Evolutionary conservation across 2,329 filamentous ascomycete species (phyloP), one percentile per base, ranked within the genome.

Genomic region (Calonectria crousiana): DNA sequence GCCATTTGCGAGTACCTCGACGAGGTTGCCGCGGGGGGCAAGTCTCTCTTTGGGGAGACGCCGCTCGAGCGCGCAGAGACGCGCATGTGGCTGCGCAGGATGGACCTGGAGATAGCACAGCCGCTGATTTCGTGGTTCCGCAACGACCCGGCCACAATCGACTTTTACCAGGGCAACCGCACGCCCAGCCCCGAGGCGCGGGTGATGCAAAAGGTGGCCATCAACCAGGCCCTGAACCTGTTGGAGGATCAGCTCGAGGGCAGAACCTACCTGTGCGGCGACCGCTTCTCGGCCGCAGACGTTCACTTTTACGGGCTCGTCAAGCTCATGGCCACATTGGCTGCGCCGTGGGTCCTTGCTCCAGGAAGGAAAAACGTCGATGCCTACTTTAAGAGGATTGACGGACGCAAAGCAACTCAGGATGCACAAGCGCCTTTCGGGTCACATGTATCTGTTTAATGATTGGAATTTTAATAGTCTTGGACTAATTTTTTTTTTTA

Each of bases 121-220:
- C 34, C 56, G 4, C 18, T 62, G 16, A 41, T 62, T 20, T 41
- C 56, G 2, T 62, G 56, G 56, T 62, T 62, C 34, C 56, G 56
- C 56, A 62, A 62, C 36, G 56, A 41, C 18, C 56, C 56, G 0
- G 56, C 56, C 16, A 41, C 56, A 16, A 62, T 62, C 34, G 56
- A 62, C 56, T 20, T 62, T 30, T 62, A 62, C 56, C 56, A 41
- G n/a, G 56, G 56, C 23, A 62, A 62, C 56, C 56, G 56, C 23
- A 41, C 41, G 0, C 56, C 56, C 16, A 41, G 18, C 36, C 56
- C 56, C 6, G 56, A 62, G 56, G 56, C 56, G 16, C 56, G 23
- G 18, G 18, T 38, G 23, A 26, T 62, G 4, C n/a, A 62, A 41
- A 62, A 62, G 36, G 56, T 62, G 23, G 34, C 56, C 34, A 62